A percentile compares a stretch with the other conserved stretches of the same genome.
These are phyloP conservation scores for Sanguinoderma infundibulare DNA, from an alignment of 1,284 basidiomycete genomes.

Conservation along the genomic window DNA sequence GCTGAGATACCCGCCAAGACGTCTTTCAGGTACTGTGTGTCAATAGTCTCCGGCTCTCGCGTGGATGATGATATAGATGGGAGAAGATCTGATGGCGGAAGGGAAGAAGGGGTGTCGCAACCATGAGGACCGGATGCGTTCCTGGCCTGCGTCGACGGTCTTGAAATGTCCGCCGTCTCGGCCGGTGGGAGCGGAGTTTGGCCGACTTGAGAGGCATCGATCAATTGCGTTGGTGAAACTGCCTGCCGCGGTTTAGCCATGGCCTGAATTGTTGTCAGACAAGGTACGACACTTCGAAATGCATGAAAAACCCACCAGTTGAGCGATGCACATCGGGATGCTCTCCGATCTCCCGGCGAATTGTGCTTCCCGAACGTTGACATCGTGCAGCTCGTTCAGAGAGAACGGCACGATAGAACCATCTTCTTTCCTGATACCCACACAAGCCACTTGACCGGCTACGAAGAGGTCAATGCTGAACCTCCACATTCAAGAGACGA, in stretches of 20 bases:
- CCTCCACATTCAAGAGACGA: not conserved
- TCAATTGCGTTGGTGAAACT: slow-evolving; percentile 25
- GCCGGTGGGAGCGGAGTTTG: too few relatives aligned
- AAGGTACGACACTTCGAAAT: not conserved
- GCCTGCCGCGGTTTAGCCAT: slow-evolving; percentile 7
- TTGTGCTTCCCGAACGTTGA: slow-evolving; percentile 42
- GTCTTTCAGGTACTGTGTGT: slow-evolving; percentile 49
- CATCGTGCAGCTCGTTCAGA: slow-evolving; percentile 44
- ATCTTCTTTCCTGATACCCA: slow-evolving; percentile 38
- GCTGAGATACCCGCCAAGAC: slow-evolving; percentile 33
- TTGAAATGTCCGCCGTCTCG: too few relatives aligned
- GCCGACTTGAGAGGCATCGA: slow-evolving; percentile 36
- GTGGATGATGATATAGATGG: slow-evolving; percentile 16
- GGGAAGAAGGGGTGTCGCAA: slow-evolving; percentile 12
- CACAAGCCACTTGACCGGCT: slow-evolving; percentile 26
- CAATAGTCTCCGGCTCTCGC: slow-evolving; percentile 28
- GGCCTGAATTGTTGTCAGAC: slow-evolving; percentile 15
- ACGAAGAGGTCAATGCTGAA: slow-evolving; percentile 5
- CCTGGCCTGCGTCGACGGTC: slow-evolving; percentile 18
- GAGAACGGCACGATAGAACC: slow-evolving; percentile 35
- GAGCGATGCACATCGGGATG: slow-evolving; percentile 57
- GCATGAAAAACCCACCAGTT: slow-evolving; percentile 47
- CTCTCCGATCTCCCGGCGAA: slow-evolving; percentile 56
- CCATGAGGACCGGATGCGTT: not conserved
- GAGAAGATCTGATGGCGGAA: slow-evolving; percentile 44